Evolutionary conservation across 208 protist species (phyloP).

Genomic region (Trypanosoma caninum): DNA sequence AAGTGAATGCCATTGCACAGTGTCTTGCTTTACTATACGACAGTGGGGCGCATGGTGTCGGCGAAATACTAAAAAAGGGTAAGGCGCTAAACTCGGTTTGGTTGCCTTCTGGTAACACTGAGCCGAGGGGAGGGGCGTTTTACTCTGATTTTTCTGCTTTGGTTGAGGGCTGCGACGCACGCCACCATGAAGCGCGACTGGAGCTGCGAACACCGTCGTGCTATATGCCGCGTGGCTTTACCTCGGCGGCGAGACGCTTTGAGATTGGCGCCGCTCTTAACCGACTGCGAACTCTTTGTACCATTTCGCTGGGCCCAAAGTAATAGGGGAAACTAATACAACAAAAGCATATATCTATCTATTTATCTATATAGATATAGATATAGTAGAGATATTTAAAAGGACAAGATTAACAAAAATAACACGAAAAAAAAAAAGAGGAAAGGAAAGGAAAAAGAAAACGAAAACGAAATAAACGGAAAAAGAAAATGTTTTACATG

Average conservation of each 20-base stretch:
- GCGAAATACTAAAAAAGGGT: slow-evolving; percentile 8
- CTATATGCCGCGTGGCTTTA: slow-evolving; percentile 68
- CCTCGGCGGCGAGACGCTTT: slow-evolving; percentile 61
- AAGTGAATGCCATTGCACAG: slow-evolving; percentile 85
- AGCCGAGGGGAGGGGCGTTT: slow-evolving; percentile 5
- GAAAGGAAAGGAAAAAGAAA: not conserved
- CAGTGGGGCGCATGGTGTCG: slow-evolving; percentile 16
- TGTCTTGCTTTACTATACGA: slow-evolving; percentile 71
- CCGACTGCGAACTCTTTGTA: slow-evolving; percentile 69
- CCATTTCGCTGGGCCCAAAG: slow-evolving; percentile 3
- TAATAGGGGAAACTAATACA: not conserved
- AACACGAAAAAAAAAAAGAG: not conserved
- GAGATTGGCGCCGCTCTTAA: slow-evolving; percentile 91
- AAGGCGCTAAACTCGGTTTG: slow-evolving; percentile 14
- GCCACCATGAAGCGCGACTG: slow-evolving; percentile 38
- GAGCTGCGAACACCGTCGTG: slow-evolving; percentile 62
- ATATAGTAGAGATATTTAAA: too few species aligned
- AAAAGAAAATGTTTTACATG: not conserved
- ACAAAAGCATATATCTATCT: not conserved
- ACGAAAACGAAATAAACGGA: not conserved
- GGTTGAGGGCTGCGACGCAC: slow-evolving; percentile 38
- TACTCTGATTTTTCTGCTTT: slow-evolving; percentile 28
- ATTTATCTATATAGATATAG: too few species aligned
- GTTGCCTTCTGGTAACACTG: not conserved
- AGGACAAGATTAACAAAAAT: too few species aligned